Evolutionary conservation across 208 protist genomes (phyloP).

Genomic region (Crithidia brevicula): DNA sequence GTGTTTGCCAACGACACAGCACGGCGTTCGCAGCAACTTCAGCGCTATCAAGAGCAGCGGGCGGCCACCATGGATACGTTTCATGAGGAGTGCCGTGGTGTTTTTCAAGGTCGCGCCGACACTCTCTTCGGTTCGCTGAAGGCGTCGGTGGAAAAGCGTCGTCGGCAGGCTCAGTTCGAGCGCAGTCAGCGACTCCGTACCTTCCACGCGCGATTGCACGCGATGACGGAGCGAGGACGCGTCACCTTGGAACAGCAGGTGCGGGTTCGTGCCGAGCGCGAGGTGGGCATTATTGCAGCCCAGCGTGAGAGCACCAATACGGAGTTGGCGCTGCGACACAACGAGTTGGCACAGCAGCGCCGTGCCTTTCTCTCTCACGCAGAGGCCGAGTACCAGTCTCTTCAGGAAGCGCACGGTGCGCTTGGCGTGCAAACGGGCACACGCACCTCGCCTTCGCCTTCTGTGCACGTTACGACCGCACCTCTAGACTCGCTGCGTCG

Average conservation of each 20-base stretch:
- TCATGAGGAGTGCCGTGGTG: conserved; percentile 12
- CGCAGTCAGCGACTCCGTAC: conserved; percentile 19
- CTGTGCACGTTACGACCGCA: no score
- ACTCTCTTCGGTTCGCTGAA: conserved; percentile 24
- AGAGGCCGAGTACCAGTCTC: conserved; percentile 12
- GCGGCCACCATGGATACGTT: conserved; percentile 6
- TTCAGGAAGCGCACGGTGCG: conserved; percentile 10
- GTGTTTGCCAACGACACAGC: conserved; percentile 19
- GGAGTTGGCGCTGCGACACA: conserved; percentile 6
- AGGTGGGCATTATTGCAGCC: conserved; percentile 3
- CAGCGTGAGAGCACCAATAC: conserved; percentile 12
- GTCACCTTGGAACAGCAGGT: conserved; percentile 23
- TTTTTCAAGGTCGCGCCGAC: conserved; percentile 23
- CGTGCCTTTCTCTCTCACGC: conserved; percentile 16
- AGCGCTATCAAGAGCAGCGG: not conserved
- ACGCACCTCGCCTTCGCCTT: no score
- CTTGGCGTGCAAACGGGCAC: not conserved
- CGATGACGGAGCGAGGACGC: conserved; percentile 21
- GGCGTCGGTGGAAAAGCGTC: conserved; percentile 2
- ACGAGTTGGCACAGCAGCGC: conserved; percentile 21
- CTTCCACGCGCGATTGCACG: conserved; percentile 19
- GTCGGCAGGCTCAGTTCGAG: conserved; percentile 8
- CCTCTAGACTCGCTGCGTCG: not conserved
- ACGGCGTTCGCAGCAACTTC: conserved; percentile 7
- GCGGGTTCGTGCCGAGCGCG: conserved; percentile 8